A percentile compares a stretch with the other conserved stretches of the same genome.
phyloP scores from a whole-genome alignment of 805 yeast species.

The Ogataea salicorniae region DNA sequence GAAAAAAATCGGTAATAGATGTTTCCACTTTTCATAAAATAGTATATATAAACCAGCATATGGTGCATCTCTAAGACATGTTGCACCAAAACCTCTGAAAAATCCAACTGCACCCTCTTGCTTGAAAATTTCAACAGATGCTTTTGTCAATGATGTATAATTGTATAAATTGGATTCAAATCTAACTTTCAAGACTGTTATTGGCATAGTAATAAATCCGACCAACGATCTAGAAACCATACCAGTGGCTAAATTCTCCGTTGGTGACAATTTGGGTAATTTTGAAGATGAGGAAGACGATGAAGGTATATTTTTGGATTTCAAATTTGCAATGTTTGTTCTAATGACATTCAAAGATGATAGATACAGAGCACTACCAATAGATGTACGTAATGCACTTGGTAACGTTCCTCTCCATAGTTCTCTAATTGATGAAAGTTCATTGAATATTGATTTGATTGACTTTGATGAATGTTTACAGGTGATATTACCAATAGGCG shows the following conservation, averaged over 20 bases:
- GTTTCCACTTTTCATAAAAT: constrained; percentile 74
- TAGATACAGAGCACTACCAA: constrained; percentile 85
- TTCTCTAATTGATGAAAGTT: constrained; percentile 39
- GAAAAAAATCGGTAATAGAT: constrained; percentile 40
- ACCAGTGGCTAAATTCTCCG: constrained; percentile 72
- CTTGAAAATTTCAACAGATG: constrained; percentile 49
- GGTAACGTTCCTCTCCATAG: constrained; percentile 96
- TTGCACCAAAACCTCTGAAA: constrained; percentile 83
- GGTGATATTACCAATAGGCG: too few relatives aligned
- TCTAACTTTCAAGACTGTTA: constrained; percentile 84
- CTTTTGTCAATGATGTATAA: constrained; percentile 60
- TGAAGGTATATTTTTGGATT: constrained; percentile 3
- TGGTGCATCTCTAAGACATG: constrained; percentile 88
- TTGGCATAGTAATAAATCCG: constrained; percentile 90
- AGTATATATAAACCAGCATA: constrained; percentile 91
- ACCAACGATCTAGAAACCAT: constrained; percentile 73
- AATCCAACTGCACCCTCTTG: constrained; percentile 61
- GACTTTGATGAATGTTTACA: constrained; percentile 19
- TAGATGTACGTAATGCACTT: constrained; percentile 80
- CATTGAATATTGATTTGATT: constrained; percentile 30
- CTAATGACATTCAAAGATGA: constrained; percentile 65
- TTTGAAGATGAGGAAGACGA: constrained; percentile 31
- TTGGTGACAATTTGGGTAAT: constrained; percentile 67
- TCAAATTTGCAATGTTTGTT: constrained; percentile 37
- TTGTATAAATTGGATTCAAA: constrained; percentile 77